These are phyloP conservation scores for Aspergillus affinis DNA, from an alignment of 495 filamentous ascomycete species.

Conservation along the genomic window DNA sequence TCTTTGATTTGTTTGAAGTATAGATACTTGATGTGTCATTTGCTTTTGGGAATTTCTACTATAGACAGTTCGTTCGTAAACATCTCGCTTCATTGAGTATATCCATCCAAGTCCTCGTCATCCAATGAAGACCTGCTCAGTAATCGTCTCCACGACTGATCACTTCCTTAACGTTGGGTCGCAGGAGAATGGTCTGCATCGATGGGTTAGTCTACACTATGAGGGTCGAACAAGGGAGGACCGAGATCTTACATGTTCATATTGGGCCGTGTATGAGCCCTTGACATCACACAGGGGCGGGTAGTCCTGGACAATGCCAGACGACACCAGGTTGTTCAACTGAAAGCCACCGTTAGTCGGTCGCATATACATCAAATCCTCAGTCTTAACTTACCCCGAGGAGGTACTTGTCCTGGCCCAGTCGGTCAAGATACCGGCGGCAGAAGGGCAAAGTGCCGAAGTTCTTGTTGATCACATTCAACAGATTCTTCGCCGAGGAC, in stretches of 20 bases:
- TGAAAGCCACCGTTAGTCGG: slow-evolving; percentile 24
- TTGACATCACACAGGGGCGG: slow-evolving; percentile 89
- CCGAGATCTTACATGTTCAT: slow-evolving; percentile 74
- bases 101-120: not conserved
- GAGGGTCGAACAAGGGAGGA: not conserved
- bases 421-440: slow-evolving; percentile 78
- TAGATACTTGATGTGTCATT: not conserved
- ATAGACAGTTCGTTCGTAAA: not conserved
- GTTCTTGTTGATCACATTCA: slow-evolving; percentile 88
- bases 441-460: slow-evolving; percentile 89
- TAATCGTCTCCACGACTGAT: slow-evolving; percentile 92
- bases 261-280: slow-evolving; percentile 94
- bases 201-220: slow-evolving; percentile 23
- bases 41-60: not conserved
- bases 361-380: not conserved
- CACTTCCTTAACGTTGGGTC: slow-evolving; percentile 88
- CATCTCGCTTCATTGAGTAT: not conserved
- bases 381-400: slow-evolving; percentile 60
- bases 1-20: no score
- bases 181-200: slow-evolving; percentile 75
- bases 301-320: slow-evolving; percentile 86
- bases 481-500: slow-evolving; percentile 74
- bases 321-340: slow-evolving; percentile 84
- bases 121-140: slow-evolving; percentile 37
- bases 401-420: slow-evolving; percentile 87